Evolutionary conservation across 2,329 filamentous ascomycete genomes (phyloP).

Genomic region (Colletotrichum brevisporum): DNA sequence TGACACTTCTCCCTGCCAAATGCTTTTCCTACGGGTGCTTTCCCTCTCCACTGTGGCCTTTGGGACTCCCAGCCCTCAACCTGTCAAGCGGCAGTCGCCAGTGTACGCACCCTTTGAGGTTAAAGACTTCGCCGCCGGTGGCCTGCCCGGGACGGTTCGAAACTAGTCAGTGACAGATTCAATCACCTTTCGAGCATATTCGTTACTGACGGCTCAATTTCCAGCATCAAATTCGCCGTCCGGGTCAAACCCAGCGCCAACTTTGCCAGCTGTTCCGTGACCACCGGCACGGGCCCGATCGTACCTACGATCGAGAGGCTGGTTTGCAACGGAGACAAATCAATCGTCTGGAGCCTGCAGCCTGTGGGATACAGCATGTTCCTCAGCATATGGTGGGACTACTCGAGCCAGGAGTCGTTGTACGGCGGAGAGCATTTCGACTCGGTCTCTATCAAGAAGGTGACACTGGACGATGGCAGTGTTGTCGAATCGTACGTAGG

Average conservation of each 20-base stretch:
- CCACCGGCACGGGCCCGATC: constrained; percentile 19
- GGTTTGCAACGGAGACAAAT: constrained; percentile 14
- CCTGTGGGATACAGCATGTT: constrained; percentile 32
- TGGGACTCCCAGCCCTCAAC: background rate
- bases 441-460: constrained; percentile 7
- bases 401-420: constrained; percentile 28
- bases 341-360: constrained; percentile 34
- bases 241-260: constrained; percentile 24
- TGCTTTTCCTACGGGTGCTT: constrained; percentile 10
- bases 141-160: constrained; percentile 4
- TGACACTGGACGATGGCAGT: constrained; percentile 21
- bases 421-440: constrained; percentile 20
- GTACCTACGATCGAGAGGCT: constrained; percentile 29
- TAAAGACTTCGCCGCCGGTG: constrained; percentile 27
- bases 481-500: constrained; percentile 23
- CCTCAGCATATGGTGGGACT: constrained; percentile 37
- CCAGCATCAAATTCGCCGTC: constrained; percentile 6
- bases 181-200: no score
- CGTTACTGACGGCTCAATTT: background rate
- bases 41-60: constrained; percentile 4
- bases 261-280: constrained; percentile 35
- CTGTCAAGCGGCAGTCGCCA: background rate
- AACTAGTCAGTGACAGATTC: constrained; percentile 14
- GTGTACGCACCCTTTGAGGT: constrained; percentile 19
- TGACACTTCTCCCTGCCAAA: background rate